These are phyloP conservation scores for Phaeolepiota aurea DNA, from an alignment of 768 basidiomycete species.

Conservation along the genomic window DNA sequence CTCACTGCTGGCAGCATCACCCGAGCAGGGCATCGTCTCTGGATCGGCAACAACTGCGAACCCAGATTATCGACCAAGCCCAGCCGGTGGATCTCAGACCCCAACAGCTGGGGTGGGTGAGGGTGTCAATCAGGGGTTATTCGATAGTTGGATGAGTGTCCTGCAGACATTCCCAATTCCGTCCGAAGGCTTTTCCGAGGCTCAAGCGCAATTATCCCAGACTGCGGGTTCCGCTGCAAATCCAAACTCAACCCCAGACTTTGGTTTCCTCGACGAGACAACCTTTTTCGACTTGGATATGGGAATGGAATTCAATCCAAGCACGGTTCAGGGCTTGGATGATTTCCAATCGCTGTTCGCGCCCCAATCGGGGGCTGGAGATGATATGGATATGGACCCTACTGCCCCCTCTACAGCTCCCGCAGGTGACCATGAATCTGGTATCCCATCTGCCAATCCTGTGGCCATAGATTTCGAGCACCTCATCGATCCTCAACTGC, in stretches of 20 bases:
- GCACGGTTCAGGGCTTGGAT: not conserved
- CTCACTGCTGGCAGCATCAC: constrained; percentile 25
- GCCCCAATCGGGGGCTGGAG: not conserved
- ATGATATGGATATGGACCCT: not conserved
- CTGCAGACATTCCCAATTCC: constrained; percentile 35
- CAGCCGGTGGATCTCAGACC: not conserved
- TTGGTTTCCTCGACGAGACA: not conserved
- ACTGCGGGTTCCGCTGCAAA: not conserved
- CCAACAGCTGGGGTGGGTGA: constrained; percentile 2
- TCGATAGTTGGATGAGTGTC: constrained; percentile 45
- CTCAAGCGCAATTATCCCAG: constrained; percentile 2
- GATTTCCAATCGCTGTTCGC: not conserved
- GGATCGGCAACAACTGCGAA: not conserved
- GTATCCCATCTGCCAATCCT: not conserved
- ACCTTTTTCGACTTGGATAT: not conserved
- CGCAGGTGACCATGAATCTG: constrained; percentile 6
- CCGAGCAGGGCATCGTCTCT: constrained; percentile 4
- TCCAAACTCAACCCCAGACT: not conserved
- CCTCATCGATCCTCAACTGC: constrained; percentile 23
- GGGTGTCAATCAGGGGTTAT: constrained; percentile 26
- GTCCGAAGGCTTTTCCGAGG: constrained; percentile 16
- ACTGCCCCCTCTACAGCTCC: not conserved
- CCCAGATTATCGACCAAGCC: not conserved
- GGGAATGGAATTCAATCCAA: not conserved
- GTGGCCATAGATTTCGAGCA: constrained; percentile 5